Base-by-base conservation (phyloP, 1,139 yeast species). In the Geotrichum cucujoidarum region DNA sequence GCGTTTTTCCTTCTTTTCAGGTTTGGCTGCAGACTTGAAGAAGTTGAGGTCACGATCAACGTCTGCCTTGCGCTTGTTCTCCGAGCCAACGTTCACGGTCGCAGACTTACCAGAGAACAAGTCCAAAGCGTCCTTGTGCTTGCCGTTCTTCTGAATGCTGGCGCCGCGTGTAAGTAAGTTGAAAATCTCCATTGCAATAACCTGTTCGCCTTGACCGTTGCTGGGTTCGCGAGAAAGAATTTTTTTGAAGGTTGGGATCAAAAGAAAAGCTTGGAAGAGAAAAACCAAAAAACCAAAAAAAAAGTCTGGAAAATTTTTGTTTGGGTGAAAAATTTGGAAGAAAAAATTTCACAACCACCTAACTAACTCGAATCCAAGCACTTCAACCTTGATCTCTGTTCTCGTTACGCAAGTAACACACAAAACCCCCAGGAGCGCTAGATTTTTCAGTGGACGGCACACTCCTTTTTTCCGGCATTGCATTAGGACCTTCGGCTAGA, bases 101-200 rank as follows among this genome's bases (percentile, higher is more conserved):
- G 45, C 45, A 18, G 41, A 42, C 22, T 53, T 56, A 14, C 58
- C 65, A 11, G 40, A 43, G 40, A 57, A 49, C 25, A 53, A 54
- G 53, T 48, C 58, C 57, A 49, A 69, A 38, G 63, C 68, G 40
- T 61, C 46, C 44, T 59, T 56, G 47, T 66, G 69, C 50, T 62
- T 65, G 2, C 61, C 62, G 16, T 58, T 60, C 62, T 81, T 80
- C 62, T 80, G 81, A 47, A 90, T 70, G 20, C 81, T 74, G 0
- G 97, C 95, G 18, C 97, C 97, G 62, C 97, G 73, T 1, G 89
- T 75, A 44, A 92, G 74, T 3, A 92, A 81, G 59, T 88, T 75
- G 64, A 92, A 90, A 55, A 90, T 83, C 70, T 92, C 98, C 98
- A 92, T 90, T 10, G 30, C 7, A 30, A n/a, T n/a, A n/a, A n/a